These are phyloP conservation scores for Neurospora crassa DNA, from an alignment of 2,329 filamentous ascomycete species.

Conservation along the genomic window DNA sequence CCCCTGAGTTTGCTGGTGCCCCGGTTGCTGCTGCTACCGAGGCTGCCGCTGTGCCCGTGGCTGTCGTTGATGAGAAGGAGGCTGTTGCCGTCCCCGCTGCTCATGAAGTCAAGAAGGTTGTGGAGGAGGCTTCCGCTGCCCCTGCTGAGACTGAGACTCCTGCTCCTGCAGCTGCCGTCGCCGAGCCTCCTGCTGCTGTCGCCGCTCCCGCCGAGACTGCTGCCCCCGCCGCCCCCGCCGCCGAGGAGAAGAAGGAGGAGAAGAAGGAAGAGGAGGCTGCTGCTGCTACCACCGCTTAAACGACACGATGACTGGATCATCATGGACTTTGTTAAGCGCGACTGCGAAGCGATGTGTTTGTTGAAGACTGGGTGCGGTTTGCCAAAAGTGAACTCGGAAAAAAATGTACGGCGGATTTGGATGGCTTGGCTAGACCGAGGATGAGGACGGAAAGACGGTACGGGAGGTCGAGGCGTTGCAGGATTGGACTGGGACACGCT, in stretches of 20 bases:
- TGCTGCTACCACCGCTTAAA: conserved; percentile 1
- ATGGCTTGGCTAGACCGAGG: not conserved
- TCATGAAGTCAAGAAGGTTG: not conserved
- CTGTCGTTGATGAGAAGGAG: not conserved
- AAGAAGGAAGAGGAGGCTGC: conserved; percentile 3
- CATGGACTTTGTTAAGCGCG: not conserved
- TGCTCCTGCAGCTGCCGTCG: not conserved
- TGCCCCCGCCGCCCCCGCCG: conserved; percentile 13
- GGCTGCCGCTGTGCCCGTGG: not conserved
- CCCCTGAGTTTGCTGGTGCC: not conserved
- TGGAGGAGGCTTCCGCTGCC: not conserved
- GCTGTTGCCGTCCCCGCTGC: not conserved
- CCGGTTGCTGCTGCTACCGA: not conserved
- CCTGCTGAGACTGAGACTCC: not conserved
- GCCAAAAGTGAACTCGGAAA: not conserved
- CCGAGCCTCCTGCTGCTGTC: not conserved
- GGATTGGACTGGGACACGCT: not conserved
- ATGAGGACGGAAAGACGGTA: not conserved
- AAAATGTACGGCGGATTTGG: not conserved
- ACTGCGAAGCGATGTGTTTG: not conserved
- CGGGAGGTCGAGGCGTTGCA: not conserved
- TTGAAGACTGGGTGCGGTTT: not conserved
- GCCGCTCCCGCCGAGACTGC: conserved; percentile 5
- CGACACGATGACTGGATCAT: conserved; percentile 4
- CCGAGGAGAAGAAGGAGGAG: conserved; percentile 14